Evolutionary conservation across 75 land plant genomes (phyloP), one percentile per base, ranked within the genome.

Genomic region (Azolla pinnata): DNA sequence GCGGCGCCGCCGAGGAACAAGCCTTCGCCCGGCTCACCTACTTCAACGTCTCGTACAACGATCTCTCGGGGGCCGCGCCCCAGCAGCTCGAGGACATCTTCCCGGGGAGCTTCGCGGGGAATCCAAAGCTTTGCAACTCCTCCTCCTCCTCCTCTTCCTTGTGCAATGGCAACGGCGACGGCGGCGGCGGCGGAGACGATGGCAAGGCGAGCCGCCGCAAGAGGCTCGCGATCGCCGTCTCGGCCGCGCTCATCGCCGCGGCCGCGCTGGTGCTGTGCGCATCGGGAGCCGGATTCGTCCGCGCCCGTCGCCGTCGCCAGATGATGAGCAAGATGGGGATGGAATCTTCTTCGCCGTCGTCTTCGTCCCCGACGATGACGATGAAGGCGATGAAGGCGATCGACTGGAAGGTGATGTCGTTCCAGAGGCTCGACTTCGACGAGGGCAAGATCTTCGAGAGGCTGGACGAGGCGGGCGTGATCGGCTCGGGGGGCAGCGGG

Each of bases 11-110:
- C n/a, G n/a, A n/a, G n/a, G n/a, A n/a, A n/a, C 69, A 26, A 62
- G 40, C 31, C 73, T 89, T 21, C 68, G 84, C 50, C 21, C 35
- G 1, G 56, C 82, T 31, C 59, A 57, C 56, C 31, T 72, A 74
- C 73, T 73, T 83, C 3, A 81, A 86, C 45, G 77, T 56, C 2
- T 86, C 90, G 1, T 61, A 69, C 75, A 86, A 86, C 72, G 56
- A 45, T 24, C 69, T 86, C 9, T 67, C 64, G 4, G 90, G 86
- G 16, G 61, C 28, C 10, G 40, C 83, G 10, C 83, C 86, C 3
- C 77, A 64, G 61, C 53, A 42, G 31, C 34, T 83, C 16, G 80
- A 79, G 9, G 54, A 56, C 27, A 14, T 34, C 35, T 51, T 26
- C 31, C 29, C 59, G 27, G 44, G 47, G 26, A 54, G 33, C 17